phyloP scores from a whole-genome alignment of 1,139 yeast genomes.

The Kodamaea alishanica region DNA sequence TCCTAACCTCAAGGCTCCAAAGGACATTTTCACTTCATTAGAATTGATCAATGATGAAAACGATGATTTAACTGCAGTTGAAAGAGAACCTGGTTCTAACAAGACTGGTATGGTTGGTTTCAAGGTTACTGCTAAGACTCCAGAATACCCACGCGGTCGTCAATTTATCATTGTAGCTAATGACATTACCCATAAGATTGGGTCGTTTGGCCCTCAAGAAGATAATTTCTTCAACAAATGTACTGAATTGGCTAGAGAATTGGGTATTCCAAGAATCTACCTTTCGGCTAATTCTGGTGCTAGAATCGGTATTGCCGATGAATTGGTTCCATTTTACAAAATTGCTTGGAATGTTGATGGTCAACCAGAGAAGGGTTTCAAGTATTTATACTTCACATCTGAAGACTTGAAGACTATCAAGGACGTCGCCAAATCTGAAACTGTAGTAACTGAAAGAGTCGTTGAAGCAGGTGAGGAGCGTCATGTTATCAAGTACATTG shows the following conservation, averaged over 20 bases:
- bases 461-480: slow-evolving; percentile 86
- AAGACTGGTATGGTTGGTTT: slow-evolving; percentile 97
- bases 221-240: slow-evolving; percentile 88
- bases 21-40: slow-evolving; percentile 69
- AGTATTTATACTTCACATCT: slow-evolving; percentile 75
- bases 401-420: slow-evolving; percentile 62
- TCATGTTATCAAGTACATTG: slow-evolving; percentile 73
- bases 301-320: slow-evolving; percentile 97
- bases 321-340: slow-evolving; percentile 79
- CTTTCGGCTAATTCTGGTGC: slow-evolving; percentile 99
- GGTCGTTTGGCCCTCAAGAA: slow-evolving; percentile 98
- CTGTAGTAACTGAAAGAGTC: slow-evolving; percentile 71
- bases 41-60: slow-evolving; percentile 83
- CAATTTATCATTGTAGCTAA: slow-evolving; percentile 89
- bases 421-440: slow-evolving; percentile 54
- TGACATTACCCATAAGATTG: slow-evolving; percentile 95
- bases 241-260: slow-evolving; percentile 83
- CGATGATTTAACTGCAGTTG: slow-evolving; percentile 79
- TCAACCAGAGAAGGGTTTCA: slow-evolving; percentile 81
- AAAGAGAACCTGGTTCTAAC: slow-evolving; percentile 95
- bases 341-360: slow-evolving; percentile 87
- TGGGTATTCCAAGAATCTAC: slow-evolving; percentile 92
- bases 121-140: slow-evolving; percentile 85
- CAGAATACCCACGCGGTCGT: slow-evolving; percentile 96
- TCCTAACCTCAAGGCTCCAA: slow-evolving; percentile 61